Evolutionary conservation across 805 yeast genomes (phyloP), one percentile per base, ranked within the genome.

Genomic region (Torulaspora franciscae): DNA sequence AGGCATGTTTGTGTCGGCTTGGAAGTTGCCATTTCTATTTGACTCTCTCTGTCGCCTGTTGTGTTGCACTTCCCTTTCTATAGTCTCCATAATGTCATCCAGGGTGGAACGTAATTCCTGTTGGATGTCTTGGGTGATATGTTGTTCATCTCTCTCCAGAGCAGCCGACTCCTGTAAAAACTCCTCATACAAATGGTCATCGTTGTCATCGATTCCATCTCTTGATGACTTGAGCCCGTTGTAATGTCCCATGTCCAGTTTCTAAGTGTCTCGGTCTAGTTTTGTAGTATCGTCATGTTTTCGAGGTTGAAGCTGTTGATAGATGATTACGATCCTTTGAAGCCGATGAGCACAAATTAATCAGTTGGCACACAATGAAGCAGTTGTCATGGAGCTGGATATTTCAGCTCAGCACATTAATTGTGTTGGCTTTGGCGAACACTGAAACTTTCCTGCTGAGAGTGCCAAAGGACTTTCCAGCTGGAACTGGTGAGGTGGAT

Each of bases 391-490:
- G 11, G 32, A 25, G 24, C 11, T 26, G 40, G 38, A 7, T 38
- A 14, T 7, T 39, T 6, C 25, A 5, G 36, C 11, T 26, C 25
- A 30, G 24, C 11, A 30, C n/a, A 32, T 17, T 14, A 4, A 28
- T 24, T 9, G 9, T 28, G n/a, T 24, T 14, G 13, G 49, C 33
- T n/a, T 15, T 41, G 27, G 60, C 55, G 6, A 56, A 56, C 37
- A 56, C 60, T 11, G 60, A 56, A 40, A 43, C 58, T 4, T 46
- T 47, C 29, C 27, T 45, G 11, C 28, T 56, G 11, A 44, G 45
- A 27, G 51, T 56, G 11, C 59, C 59, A 2, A 23, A 29, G 10
- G 51, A 45, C 30, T 47, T 52, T 32, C 54, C 48, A 6, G 25
- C 27, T 6, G 32, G 35, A 27, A 27, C 40, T 29, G 29, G 24